A percentile compares a stretch with the other conserved stretches of the same genome.
Evolutionary conservation across 441 rosid genomes (phyloP).

Genomic region (Gossypium aridum): DNA sequence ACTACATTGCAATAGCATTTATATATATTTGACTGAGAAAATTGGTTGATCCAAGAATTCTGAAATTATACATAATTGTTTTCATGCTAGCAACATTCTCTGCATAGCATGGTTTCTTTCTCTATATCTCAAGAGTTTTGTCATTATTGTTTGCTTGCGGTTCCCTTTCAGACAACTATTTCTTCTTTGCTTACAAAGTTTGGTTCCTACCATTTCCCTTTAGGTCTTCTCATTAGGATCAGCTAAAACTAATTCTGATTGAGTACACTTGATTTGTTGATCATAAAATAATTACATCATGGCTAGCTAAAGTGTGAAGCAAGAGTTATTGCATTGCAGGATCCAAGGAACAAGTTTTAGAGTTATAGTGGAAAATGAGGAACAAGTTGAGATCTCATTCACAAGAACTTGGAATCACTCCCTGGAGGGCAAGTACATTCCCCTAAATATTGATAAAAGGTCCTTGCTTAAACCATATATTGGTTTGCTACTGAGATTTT

Average conservation of each 20-base stretch:
- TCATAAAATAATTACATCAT: background rate
- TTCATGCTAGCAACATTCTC: background rate
- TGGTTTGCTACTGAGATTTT: slow-evolving; percentile 8
- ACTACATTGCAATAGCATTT: slow-evolving; percentile 6
- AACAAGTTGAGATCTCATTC: slow-evolving; percentile 45
- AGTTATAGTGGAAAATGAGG: slow-evolving; percentile 36
- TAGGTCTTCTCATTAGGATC: background rate
- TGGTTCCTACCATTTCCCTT: background rate
- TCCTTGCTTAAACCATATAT: slow-evolving; percentile 20
- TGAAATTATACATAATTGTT: background rate
- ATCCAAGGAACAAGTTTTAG: slow-evolving; percentile 34
- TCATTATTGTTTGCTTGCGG: background rate
- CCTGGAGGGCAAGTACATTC: slow-evolving; percentile 39
- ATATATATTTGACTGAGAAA: background rate
- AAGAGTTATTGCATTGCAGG: slow-evolving; percentile 27
- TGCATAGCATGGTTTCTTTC: background rate
- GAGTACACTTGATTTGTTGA: background rate
- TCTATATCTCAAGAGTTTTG: background rate
- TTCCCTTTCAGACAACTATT: background rate
- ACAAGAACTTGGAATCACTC: slow-evolving; percentile 39
- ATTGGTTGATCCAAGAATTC: slow-evolving; percentile 1
- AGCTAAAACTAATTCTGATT: background rate
- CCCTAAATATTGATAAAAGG: slow-evolving; percentile 66
- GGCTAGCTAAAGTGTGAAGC: slow-evolving; percentile 10
- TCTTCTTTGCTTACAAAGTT: background rate